Base-by-base conservation (phyloP, 2,329 filamentous ascomycete species). In the Colletotrichum lindemuthianum region DNA sequence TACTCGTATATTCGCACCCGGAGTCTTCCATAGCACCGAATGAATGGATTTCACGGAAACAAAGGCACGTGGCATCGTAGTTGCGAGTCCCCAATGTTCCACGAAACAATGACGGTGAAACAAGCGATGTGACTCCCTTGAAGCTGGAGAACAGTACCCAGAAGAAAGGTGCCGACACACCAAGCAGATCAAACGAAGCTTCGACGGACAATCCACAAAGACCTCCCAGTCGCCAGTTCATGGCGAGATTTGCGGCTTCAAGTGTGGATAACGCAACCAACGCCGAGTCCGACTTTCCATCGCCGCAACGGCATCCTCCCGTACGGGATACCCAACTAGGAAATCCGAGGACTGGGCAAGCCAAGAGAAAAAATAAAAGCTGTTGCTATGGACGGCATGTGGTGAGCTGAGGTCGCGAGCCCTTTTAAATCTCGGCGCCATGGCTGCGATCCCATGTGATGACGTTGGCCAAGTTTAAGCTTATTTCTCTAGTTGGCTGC, bases 381-480 rank as follows among this genome's bases (percentile, higher is more conserved):
- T 16, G 24, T 7, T n/a, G n/a, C 43, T 7, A 12, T 40, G 34
- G 33, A 13, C 8, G 36, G 4, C 24, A 43, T 24, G 16, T 24
- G 33, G 41, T 34, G n/a, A 56, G 51, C 51, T 61, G 47, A 52
- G 4, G 41, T 16, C n/a, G 15, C 15, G 24, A n/a, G 15, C 63
- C 55, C 59, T 44, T 63, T 57, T 57, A 37, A 33, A 39, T 63
- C 63, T 65, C 58, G 63, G 63, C 63, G 58, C 33, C 63, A 65
- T 57, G 63, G 63, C 12, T 52, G 39, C 34, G 12, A 24, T 37
- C 15, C 33, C 36, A n/a, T 51, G 50, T 36, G 2, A 63, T 65
- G 63, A 65, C 63, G 63, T 65, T 65, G 52, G 60, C 63, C 63
- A 65, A 65, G 63, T 65, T 65, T 65, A 63, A 63, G 63, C 63